Conservation (phyloP, 805 yeast genomes). For the Candida nonsorbophila region DNA sequence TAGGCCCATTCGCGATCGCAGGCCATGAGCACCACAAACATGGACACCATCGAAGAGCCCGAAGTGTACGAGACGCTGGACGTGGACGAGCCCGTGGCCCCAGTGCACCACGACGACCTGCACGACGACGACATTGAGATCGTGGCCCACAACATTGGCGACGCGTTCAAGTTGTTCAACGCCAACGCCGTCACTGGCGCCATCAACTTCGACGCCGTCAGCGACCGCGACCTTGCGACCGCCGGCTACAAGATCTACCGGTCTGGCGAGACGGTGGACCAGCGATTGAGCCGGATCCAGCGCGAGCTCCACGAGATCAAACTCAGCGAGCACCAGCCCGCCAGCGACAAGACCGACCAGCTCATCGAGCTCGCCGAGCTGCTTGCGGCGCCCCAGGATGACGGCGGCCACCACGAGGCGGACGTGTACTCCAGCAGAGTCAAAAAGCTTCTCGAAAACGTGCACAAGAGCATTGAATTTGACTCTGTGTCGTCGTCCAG, state of each 20-base stretch:
- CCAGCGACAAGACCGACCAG: conserved; percentile 4
- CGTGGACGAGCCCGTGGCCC: conserved; percentile 8
- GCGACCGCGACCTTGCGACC: conserved; percentile 12
- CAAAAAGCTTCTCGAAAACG: conserved; percentile 9
- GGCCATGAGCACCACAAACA: too few relatives aligned
- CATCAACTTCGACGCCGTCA: conserved; percentile 34
- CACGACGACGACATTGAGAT: conserved; percentile 10
- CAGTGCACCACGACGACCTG: too few relatives aligned
- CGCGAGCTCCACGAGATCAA: conserved; percentile 35
- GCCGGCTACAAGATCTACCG: conserved; percentile 18
- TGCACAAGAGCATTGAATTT: conserved; percentile 20
- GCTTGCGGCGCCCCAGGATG: too few relatives aligned
- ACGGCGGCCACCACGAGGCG: too few relatives aligned
- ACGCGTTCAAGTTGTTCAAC: conserved; percentile 7
- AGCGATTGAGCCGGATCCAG: conserved; percentile 31
- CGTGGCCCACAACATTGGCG: conserved; percentile 8
- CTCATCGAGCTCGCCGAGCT: conserved; percentile 5
- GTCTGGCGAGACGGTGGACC: conserved; percentile 31
- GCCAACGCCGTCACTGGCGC: conserved; percentile 14
- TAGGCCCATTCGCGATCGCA: too few relatives aligned
- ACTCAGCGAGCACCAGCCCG: conserved; percentile 4
- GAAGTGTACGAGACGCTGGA: conserved; percentile 47
- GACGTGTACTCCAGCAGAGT: background rate
- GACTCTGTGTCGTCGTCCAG: too few relatives aligned
- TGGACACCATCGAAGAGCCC: conserved; percentile 4